Evolutionary conservation across 2,329 filamentous ascomycete species (phyloP), one percentile per base, ranked within the genome.

Genomic region (Cercospora berteroae): DNA sequence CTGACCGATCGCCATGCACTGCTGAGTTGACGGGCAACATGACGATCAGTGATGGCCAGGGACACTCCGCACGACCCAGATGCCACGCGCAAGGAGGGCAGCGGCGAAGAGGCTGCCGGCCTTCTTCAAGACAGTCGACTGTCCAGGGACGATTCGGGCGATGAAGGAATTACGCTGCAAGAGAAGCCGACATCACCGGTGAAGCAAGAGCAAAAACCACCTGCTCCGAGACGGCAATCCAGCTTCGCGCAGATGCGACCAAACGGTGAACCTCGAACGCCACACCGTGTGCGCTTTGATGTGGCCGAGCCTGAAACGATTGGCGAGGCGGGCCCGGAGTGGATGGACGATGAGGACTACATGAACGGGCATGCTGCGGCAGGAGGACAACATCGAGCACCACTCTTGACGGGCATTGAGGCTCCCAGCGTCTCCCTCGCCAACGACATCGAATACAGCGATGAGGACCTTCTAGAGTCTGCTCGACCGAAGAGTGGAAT

Each of bases 401-500:
- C 93, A 64, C 85, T 96, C 62, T 84, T 97, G 70, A 95, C 92
- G 7, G 88, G 89, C 70, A 92, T 96, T 70, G 91, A 95, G 79
- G 92, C 92, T 0, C 93, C 94, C 0, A 91, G 90, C 69, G 85
- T 91, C 57, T 89, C 92, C 10, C 81, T 96, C 58, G 92, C 84
- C 81, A 89, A 80, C 72, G 84, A 87, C 64, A 74, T 80, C 2
- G 80, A 85, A 67, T 84, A 87, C 73, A 18, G 59, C 39, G 81
- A 84, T 64, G 85, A 89, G 61, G 61, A 64, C 18, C 23, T 64
- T 16, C 77, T 89, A 65, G 86, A 88, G 72, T 83, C 79, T 70
- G 84, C 86, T 20, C 86, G 94, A 65, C 93, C 94, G 57, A 94
- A 94, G 81, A 96, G 92, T 66, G 90, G 91, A 5, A 85, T 98